Evolutionary conservation across 371 early-diverging fungal species (phyloP), one percentile per base, ranked within the genome.

Genomic region (Lichtheimia ornata): DNA sequence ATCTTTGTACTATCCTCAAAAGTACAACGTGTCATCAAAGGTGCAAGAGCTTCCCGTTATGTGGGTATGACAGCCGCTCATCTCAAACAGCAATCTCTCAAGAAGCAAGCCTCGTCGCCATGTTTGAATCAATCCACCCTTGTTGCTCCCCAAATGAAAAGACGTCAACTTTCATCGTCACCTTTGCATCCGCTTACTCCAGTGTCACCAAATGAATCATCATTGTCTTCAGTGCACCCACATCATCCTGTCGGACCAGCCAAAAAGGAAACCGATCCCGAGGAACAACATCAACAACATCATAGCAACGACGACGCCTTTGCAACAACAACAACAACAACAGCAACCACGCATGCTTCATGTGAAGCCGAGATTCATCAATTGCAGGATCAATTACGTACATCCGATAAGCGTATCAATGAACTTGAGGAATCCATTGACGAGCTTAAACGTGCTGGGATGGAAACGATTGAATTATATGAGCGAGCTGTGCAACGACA

Each of bases 141-240:
- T 1, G 11, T 28, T 43, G 28, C 49, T 11, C 43, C 20, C 5
- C 17, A 12, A 27, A 24, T 17, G 44, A 24, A 15, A 59, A 11
- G 22, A 25, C 58, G 49, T 7, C 44, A 41, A 14, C 41, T 15
- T 15, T n/a, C 7, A 4, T 30, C 49, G 28, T 47, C 47, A 47
- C 22, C 47, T 18, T 47, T 47, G 12, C 24, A 53, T 28, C 53
- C 24, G 14, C 53, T 24, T n/a, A 14, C 20, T 17, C 53, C 53
- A 49, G 28, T 52, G 95, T 97, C 60, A 93, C 41, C 14, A 35
- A 50, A 59, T 59, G 40, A 41, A 17, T 17, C n/a, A 43, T 12
- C 27, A 56, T 42, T 22, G 22, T 18, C 22, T 47, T 47, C 47
- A 47, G 47, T n/a, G 22, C 45, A 45, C 45, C 45, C 45, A n/a